phyloP scores from a whole-genome alignment of 2,329 filamentous ascomycete species.

The Arthrobotrys sphaeroides region DNA sequence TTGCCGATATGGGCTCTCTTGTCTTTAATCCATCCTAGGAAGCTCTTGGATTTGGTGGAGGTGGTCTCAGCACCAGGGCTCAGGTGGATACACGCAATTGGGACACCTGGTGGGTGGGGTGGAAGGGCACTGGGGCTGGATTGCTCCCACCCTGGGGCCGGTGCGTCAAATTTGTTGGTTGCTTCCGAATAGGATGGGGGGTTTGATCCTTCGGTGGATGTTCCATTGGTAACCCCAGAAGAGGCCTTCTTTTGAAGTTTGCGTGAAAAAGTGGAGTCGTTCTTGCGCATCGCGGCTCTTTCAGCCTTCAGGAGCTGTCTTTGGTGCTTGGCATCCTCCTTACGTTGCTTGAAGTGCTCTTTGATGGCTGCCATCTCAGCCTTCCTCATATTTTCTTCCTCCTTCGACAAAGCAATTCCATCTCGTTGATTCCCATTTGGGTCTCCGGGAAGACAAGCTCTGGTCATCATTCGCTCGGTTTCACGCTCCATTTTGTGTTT shows the following conservation, averaged over 20 bases:
- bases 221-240: neutral
- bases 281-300: constrained; percentile 13
- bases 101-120: neutral
- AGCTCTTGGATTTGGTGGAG: neutral
- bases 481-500: constrained; percentile 41
- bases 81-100: neutral
- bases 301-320: constrained; percentile 10
- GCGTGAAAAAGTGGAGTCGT: neutral
- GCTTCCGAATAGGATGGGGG: neutral
- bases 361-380: constrained; percentile 21
- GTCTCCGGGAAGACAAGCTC: neutral
- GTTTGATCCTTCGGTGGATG: neutral
- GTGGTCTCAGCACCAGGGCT: neutral
- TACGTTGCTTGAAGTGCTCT: constrained; percentile 13
- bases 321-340: constrained; percentile 7
- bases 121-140: neutral
- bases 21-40: neutral
- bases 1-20: neutral
- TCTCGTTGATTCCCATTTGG: neutral
- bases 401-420: constrained; percentile 7
- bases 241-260: constrained; percentile 1
- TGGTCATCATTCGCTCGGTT: neutral
- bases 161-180: neutral
- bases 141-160: neutral
- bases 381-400: constrained; percentile 17